These are phyloP conservation scores for Phytophthora sp. DNA, from an alignment of 352 stramenopile genomes.

Conservation along the genomic window DNA sequence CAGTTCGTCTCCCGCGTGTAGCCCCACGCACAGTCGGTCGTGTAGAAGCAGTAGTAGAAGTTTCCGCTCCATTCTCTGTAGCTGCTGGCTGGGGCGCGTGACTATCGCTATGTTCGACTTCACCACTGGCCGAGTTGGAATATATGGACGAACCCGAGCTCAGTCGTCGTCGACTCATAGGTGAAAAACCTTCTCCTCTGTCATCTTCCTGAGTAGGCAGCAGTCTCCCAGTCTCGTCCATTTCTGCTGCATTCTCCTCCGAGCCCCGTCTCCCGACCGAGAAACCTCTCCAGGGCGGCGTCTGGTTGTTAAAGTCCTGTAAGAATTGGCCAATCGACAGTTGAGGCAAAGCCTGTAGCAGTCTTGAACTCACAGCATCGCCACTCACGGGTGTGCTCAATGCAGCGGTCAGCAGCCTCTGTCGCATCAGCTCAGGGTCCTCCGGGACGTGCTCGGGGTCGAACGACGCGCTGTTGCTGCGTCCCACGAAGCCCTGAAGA, in stretches of 20 bases:
- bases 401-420: conserved; percentile 16
- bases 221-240: conserved; percentile 20
- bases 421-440: conserved; percentile 21
- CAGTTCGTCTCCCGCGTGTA: conserved; percentile 25
- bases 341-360: conserved; percentile 44
- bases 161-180: conserved; percentile 23
- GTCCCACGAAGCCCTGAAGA: conserved; percentile 3
- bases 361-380: conserved; percentile 36
- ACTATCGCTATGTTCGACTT: conserved; percentile 24
- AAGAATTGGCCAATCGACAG: conserved; percentile 41
- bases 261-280: conserved; percentile 20
- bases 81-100: background rate
- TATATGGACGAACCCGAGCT: conserved; percentile 30
- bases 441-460: conserved; percentile 17
- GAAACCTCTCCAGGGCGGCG: conserved; percentile 27
- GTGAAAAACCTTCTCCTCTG: conserved; percentile 7
- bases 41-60: background rate
- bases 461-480: conserved; percentile 25
- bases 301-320: conserved; percentile 40
- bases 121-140: conserved; percentile 26
- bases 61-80: conserved; percentile 2
- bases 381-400: conserved; percentile 35
- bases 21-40: conserved; percentile 4
- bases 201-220: conserved; percentile 2
- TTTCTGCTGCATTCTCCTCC: conserved; percentile 9